Evolutionary conservation across 257 asterid genomes (phyloP).

Genomic region (Thymus quinquecostatus): DNA sequence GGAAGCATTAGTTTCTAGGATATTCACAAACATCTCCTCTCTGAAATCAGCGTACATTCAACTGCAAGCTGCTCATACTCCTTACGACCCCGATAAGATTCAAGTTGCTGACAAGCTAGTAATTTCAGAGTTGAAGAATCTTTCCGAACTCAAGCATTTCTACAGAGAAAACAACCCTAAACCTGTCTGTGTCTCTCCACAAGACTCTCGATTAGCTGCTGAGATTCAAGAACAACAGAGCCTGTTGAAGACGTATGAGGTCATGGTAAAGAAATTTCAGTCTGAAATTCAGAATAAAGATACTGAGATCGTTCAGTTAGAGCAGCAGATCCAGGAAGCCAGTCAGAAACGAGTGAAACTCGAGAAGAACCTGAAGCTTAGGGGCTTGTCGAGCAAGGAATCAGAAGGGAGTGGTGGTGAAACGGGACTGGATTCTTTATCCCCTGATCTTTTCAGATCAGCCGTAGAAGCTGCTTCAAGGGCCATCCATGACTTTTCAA

Average conservation of each 20-base stretch:
- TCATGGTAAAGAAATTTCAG: slow-evolving; percentile 97
- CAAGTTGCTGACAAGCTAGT: slow-evolving; percentile 98
- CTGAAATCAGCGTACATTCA: slow-evolving; percentile 94
- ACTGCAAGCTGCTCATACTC: slow-evolving; percentile 95
- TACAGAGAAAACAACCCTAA: slow-evolving; percentile 96
- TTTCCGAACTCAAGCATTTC: slow-evolving; percentile 94
- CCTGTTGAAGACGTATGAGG: slow-evolving; percentile 89
- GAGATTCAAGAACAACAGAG: slow-evolving; percentile 99
- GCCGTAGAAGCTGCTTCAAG: slow-evolving; percentile 81
- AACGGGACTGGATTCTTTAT: slow-evolving; percentile 49
- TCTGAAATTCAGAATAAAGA: slow-evolving; percentile 99
- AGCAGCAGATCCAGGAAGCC: slow-evolving; percentile 96
- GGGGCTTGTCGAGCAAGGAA: slow-evolving; percentile 87
- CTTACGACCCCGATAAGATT: slow-evolving; percentile 94
- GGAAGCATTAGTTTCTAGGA: slow-evolving; percentile 82
- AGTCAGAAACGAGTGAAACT: slow-evolving; percentile 84
- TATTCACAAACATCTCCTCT: slow-evolving; percentile 84
- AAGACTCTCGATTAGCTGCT: slow-evolving; percentile 95
- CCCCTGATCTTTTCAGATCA: slow-evolving; percentile 74
- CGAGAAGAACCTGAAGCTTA: slow-evolving; percentile 92
- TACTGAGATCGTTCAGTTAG: slow-evolving; percentile 78
- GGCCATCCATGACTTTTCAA: slow-evolving; percentile 95
- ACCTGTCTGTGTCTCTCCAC: slow-evolving; percentile 89
- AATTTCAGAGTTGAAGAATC: slow-evolving; percentile 85
- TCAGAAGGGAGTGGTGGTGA: slow-evolving; percentile 68